Percentiles rank a stretch among this genome's conserved stretches.
Evolutionary conservation across 2,329 filamentous ascomycete genomes (phyloP).

Genomic region (Fusarium tanahbumbuense): DNA sequence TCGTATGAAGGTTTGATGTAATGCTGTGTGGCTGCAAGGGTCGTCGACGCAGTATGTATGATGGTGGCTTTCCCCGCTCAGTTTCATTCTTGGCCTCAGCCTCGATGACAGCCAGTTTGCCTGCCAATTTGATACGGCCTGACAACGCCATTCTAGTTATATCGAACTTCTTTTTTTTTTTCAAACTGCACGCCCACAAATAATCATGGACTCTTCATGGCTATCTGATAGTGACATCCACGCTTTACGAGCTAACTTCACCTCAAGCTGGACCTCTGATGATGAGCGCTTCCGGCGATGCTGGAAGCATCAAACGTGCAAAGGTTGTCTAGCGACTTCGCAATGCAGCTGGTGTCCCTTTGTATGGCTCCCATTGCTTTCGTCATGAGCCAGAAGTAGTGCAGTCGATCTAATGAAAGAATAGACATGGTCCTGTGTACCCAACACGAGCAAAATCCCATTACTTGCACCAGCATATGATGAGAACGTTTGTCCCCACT

Average conservation of each 20-base stretch:
- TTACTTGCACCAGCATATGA: slow-evolving; percentile 64
- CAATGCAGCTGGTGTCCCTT: slow-evolving; percentile 66
- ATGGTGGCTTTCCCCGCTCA: slow-evolving; percentile 29
- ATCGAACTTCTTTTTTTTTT: neutral
- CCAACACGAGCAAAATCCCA: slow-evolving; percentile 59
- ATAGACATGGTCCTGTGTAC: slow-evolving; percentile 66
- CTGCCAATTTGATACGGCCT: neutral
- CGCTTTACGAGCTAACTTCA: slow-evolving; percentile 49
- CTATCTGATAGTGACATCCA: slow-evolving; percentile 20
- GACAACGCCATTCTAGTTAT: neutral
- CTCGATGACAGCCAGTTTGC: slow-evolving; percentile 1
- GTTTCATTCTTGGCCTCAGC: neutral
- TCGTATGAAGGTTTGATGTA: neutral
- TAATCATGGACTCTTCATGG: slow-evolving; percentile 24
- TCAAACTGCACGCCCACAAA: neutral
- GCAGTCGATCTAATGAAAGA: slow-evolving; percentile 16
- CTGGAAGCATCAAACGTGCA: slow-evolving; percentile 64
- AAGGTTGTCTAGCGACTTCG: slow-evolving; percentile 56
- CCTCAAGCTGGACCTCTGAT: slow-evolving; percentile 39
- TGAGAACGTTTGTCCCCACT: slow-evolving; percentile 63
- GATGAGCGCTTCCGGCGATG: slow-evolving; percentile 60
- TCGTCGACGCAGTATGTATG: slow-evolving; percentile 6
- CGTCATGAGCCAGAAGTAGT: neutral
- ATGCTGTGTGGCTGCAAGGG: slow-evolving; percentile 21
- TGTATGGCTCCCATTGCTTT: slow-evolving; percentile 49